Conservation (phyloP, 192 early-diverging fungal genomes). For the Coemansia sp. region DNA sequence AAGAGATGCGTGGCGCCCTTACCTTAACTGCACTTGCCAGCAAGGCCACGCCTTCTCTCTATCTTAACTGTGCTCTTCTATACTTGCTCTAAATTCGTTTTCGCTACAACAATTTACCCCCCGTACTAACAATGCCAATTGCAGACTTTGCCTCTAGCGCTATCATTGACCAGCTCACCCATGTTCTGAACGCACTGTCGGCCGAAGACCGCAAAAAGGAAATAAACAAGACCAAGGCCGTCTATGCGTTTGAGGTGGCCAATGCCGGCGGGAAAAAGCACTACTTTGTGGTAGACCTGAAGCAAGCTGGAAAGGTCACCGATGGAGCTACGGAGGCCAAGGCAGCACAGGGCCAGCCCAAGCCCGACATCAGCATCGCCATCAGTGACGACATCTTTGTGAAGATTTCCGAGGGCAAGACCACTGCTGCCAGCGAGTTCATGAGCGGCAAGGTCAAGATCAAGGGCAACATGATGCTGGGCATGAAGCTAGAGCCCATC, state of each 20-base stretch:
- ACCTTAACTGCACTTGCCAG: neutral
- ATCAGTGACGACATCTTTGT: conserved; percentile 78
- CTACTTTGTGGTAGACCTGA: conserved; percentile 84
- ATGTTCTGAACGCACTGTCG: conserved; percentile 31
- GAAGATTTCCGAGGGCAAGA: conserved; percentile 77
- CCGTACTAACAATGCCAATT: conserved; percentile 28
- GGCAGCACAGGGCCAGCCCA: conserved; percentile 58
- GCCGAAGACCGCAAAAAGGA: conserved; percentile 51
- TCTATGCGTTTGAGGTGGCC: conserved; percentile 82
- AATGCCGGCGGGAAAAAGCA: conserved; percentile 67
- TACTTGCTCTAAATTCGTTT: neutral
- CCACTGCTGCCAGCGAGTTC: conserved; percentile 87
- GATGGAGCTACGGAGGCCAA: conserved; percentile 54
- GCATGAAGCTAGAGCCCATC: conserved; percentile 68
- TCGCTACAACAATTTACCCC: neutral
- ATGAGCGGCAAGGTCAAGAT: conserved; percentile 90
- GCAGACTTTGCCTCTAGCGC: conserved; percentile 43
- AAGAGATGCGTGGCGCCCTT: neutral
- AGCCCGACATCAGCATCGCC: conserved; percentile 77
- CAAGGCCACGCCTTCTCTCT: neutral
- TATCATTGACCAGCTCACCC: conserved; percentile 43
- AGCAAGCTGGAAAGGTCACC: conserved; percentile 67
- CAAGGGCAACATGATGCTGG: conserved; percentile 73
- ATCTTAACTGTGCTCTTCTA: neutral
- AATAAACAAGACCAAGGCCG: conserved; percentile 65